Base-by-base conservation (phyloP, 2,329 filamentous ascomycete genomes). In the Ploettnerulaceae sp. region DNA sequence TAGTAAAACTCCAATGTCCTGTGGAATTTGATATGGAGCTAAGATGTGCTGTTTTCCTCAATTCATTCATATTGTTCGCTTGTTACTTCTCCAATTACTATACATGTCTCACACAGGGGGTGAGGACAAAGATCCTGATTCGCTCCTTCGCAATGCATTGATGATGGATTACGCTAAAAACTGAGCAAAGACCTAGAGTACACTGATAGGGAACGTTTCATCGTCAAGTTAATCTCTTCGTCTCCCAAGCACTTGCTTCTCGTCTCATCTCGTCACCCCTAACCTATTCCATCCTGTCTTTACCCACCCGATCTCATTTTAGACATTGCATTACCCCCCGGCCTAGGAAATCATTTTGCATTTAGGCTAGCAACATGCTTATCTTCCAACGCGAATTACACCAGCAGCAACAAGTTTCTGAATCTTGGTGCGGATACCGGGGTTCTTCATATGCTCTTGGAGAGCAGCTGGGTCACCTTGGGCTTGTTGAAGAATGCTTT, bases 391-490 rank as follows among this genome's bases (percentile, higher is more conserved):
- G 33, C 87, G 81, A 61, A 96, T 96, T 11, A 96, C 89, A 63
- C 93, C 90, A 33, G 91, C 90, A 36, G 53, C 51, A 43, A 55
- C 51, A 12, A 56, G 49, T 35, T 57, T 58, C 75, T 96, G 89
- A 55, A 98, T 86, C 78, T 96, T 95, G 60, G 79, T 79, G 50
- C 82, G 77, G 58, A 98, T 86, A 48, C 75, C 77, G 0, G 89
- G 79, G 73, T 97, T 98, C 74, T 83, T 87, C 87, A 98, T 95
- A 70, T 98, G 94, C 68, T 98, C 91, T 66, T 94, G 85, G 53
- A 98, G 79, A 35, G 93, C 93, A 38, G 85, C 85, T 14, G 93
- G 93, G 62, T 98, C 87, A 45, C 81, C 82, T 75, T 97, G 95
- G 35, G 93, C 93, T 71, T 98, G 93, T 67, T 97, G 90, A 47